Base-by-base conservation (phyloP, 2,329 filamentous ascomycete genomes). In the Fusarium longipes region DNA sequence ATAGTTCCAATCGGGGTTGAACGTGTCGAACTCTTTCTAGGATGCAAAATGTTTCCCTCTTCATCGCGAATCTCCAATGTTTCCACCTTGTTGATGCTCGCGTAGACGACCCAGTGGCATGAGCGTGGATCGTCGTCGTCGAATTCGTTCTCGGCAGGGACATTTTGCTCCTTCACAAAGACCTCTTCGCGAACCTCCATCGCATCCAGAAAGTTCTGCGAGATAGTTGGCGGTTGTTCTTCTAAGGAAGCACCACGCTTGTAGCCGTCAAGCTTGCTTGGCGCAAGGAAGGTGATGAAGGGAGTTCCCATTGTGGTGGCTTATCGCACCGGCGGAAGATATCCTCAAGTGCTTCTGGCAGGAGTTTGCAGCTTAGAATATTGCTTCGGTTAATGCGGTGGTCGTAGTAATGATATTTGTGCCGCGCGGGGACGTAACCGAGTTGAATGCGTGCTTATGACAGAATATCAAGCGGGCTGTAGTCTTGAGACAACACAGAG, bases 61-160 rank as follows among this genome's bases (percentile, higher is more conserved):
- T 79, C 76, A 71, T 86, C 81, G 27, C 78, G 79, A 42, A 80
- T 70, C 74, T 84, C 82, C 7, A 76, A 74, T 59, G 78, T 77
- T 42, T 79, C 78, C 5, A 76, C 79, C 47, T 78, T 81, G 53
- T 85, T 84, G 56, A 91, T 83, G 17, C 84, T 88, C 45, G 88
- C 87, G 78, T 97, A 97, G n/a, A 90, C 83, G 29, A 97, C 90
- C 91, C 93, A 97, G 78, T 97, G 93, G 80, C 90, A 95, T 70
- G 88, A 90, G 33, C 92, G 86, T 1, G 84, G 70, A 77, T 98
- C 95, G 75, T 97, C 93, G 2, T 84, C 80, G 80, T 97, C 95
- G 68, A 93, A 85, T 77, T 98, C 94, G 67, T 88, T 87, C 35
- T 91, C 87, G 1, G 88, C 77, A 0, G 86, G 82, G 15, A 88